A percentile compares a stretch with the other conserved stretches of the same genome.
Evolutionary conservation across 305 asterid genomes (phyloP).

Genomic region (Fraxinus sp.): DNA sequence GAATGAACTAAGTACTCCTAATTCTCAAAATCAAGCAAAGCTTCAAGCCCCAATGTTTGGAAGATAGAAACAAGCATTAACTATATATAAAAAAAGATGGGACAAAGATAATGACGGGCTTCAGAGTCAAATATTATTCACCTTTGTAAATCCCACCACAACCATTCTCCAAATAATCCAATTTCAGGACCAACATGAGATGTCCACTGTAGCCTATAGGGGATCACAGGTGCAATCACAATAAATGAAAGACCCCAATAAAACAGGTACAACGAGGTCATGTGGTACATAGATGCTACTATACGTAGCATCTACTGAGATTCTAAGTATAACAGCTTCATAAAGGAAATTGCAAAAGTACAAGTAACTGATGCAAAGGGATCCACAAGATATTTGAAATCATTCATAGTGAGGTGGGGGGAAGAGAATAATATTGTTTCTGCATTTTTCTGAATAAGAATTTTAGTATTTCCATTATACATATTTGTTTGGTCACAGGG

Average conservation of each 20-base stretch:
- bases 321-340: neutral
- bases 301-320: neutral
- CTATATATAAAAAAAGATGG: neutral
- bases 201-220: neutral
- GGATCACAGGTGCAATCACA: neutral
- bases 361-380: neutral
- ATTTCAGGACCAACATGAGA: neutral
- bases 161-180: neutral
- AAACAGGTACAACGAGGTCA: neutral
- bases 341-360: neutral
- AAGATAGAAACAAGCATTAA: neutral
- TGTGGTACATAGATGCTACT: neutral
- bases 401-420: neutral
- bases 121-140: neutral
- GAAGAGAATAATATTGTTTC: neutral
- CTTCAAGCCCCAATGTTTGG: neutral
- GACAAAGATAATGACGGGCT: neutral
- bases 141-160: neutral
- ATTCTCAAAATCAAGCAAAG: neutral
- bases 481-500: neutral
- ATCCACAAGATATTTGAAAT: neutral
- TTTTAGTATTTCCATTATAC: neutral
- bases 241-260: neutral
- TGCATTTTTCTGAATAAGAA: neutral
- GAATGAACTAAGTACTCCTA: neutral